Conservation (phyloP, 768 basidiomycete genomes). For the Macrolepiota dolichaula region DNA sequence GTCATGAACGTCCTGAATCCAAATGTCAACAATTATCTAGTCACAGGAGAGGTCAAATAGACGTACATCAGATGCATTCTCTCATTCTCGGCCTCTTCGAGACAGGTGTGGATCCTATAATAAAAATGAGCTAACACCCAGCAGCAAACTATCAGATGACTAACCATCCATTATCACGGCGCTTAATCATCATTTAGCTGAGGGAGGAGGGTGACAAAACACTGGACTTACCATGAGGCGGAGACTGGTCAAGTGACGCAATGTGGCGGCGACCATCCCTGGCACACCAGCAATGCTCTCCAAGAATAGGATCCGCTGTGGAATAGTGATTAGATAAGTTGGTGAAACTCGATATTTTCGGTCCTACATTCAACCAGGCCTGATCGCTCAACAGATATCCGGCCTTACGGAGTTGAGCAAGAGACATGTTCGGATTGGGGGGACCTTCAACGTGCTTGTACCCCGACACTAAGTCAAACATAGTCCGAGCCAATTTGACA, state of each 20-base stretch:
- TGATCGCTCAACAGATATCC: conserved; percentile 73
- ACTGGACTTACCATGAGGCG: conserved; percentile 69
- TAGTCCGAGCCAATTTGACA: conserved; percentile 55
- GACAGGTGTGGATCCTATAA: conserved; percentile 86
- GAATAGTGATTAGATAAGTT: background rate
- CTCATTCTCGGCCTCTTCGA: conserved; percentile 97
- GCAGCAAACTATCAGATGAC: conserved; percentile 10
- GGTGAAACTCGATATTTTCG: background rate
- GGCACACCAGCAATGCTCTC: conserved; percentile 95
- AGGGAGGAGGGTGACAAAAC: background rate
- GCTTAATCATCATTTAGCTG: conserved; percentile 24
- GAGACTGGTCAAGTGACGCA: conserved; percentile 86
- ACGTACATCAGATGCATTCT: conserved; percentile 89
- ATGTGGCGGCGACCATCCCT: conserved; percentile 89
- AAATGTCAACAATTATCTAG: background rate
- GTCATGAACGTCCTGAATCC: conserved; percentile 88
- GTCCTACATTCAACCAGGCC: conserved; percentile 71
- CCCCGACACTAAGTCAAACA: conserved; percentile 82
- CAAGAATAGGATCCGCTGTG: conserved; percentile 55
- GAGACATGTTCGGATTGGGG: conserved; percentile 55
- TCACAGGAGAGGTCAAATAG: background rate
- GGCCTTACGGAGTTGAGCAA: conserved; percentile 69
- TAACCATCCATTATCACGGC: conserved; percentile 51
- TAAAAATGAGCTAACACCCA: conserved; percentile 16
- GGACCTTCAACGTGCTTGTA: conserved; percentile 78